Evolutionary conservation across 441 rosid genomes (phyloP).

Genomic region (Adansonia madagascariensis): DNA sequence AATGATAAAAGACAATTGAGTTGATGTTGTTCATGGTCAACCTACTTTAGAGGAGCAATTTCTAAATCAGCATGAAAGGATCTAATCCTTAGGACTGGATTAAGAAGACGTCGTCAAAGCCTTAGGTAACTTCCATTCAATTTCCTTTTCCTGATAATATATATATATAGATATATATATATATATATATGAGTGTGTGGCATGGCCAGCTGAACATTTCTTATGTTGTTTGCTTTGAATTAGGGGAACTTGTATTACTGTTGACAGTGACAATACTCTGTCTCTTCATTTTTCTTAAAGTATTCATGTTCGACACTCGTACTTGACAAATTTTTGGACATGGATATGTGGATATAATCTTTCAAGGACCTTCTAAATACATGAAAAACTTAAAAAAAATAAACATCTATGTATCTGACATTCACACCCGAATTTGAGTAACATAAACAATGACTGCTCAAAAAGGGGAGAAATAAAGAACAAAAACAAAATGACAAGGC

Average conservation of each 20-base stretch:
- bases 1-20: background rate
- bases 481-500: background rate
- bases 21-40: background rate
- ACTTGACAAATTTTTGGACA: too few relatives aligned
- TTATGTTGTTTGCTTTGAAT: background rate
- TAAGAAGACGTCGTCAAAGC: background rate
- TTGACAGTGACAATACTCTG: background rate
- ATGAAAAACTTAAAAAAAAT: too few relatives aligned
- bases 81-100: background rate
- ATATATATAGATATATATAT: background rate
- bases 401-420: too few relatives aligned
- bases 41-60: background rate
- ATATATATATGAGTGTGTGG: background rate
- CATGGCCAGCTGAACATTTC: constrained; percentile 4
- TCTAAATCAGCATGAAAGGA: background rate
- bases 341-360: too few relatives aligned
- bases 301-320: too few relatives aligned
- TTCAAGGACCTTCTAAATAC: too few relatives aligned
- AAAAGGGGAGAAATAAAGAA: background rate
- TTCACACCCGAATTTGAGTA: too few relatives aligned
- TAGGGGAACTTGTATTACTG: background rate
- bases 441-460: background rate
- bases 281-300: too few relatives aligned
- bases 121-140: background rate
- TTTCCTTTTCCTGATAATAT: constrained; percentile 3